Percentiles rank a stretch among this genome's conserved stretches.
Conservation (phyloP, 495 filamentous ascomycete species). For the Annulohypoxylon stygium region DNA sequence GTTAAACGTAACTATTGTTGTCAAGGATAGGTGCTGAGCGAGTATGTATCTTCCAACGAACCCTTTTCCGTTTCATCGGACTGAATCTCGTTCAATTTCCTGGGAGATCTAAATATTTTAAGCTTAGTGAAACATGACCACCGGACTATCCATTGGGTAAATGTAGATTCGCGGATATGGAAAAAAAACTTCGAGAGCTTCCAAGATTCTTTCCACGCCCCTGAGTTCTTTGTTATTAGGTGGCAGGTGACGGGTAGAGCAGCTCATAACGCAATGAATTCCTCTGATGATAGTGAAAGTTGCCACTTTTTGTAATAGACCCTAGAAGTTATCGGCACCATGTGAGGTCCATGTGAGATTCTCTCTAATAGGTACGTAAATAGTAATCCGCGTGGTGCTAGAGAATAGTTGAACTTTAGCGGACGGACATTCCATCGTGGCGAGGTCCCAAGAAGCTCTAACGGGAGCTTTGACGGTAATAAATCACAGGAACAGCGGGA, state of each 20-base stretch:
- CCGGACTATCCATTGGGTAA: not conserved
- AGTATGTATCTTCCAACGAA: constrained; percentile 2
- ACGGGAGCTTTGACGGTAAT: constrained; percentile 13
- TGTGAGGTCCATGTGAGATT: not conserved
- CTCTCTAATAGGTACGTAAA: not conserved
- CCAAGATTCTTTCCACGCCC: not conserved
- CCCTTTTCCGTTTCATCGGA: not conserved
- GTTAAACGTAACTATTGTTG: constrained; percentile 17
- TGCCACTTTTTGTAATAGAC: not conserved
- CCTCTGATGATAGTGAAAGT: not conserved
- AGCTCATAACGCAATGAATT: constrained; percentile 3
- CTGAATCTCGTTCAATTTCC: constrained; percentile 13
- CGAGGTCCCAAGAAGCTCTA: constrained; percentile 8
- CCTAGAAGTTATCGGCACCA: not conserved
- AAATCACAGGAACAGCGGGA: constrained; percentile 8
- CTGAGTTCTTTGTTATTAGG: not conserved
- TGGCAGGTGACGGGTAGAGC: not conserved
- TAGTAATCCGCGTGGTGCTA: constrained; percentile 4
- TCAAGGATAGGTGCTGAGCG: not conserved
- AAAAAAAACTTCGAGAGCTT: not conserved
- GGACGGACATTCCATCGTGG: constrained; percentile 14
- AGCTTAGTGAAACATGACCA: constrained; percentile 11
- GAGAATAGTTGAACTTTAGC: constrained; percentile 5
- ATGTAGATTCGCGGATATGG: not conserved
- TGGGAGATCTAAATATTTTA: not conserved